phyloP scores from a whole-genome alignment of 176 grass and related monocot species.

The Coix lacrymajobi region DNA sequence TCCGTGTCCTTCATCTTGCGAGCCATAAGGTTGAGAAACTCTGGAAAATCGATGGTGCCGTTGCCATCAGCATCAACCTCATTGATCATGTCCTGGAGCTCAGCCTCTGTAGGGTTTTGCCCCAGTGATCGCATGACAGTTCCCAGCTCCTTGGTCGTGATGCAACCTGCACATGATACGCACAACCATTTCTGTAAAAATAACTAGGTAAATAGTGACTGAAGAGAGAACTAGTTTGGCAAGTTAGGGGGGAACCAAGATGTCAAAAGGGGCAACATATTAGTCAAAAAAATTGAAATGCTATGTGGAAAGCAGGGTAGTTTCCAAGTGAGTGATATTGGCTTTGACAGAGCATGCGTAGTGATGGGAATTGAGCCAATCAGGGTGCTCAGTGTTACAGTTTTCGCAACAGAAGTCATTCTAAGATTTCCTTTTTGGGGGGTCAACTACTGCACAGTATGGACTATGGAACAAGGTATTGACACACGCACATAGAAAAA shows the following conservation, averaged over 20 bases:
- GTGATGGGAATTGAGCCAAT: not conserved
- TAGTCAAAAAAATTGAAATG: not conserved
- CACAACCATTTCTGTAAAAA: not conserved
- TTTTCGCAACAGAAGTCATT: not conserved
- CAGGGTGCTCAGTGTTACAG: not conserved
- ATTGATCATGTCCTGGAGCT: constrained; percentile 97
- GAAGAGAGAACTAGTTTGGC: not conserved
- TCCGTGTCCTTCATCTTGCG: constrained; percentile 98
- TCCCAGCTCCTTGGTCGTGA: constrained; percentile 93
- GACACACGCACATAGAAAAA: not conserved
- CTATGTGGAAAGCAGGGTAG: not conserved
- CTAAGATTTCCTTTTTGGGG: not conserved
- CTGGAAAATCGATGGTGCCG: constrained; percentile 84
- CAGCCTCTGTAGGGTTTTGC: constrained; percentile 91
- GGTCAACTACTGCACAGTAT: not conserved
- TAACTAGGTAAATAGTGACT: not conserved
- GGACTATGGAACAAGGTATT: not conserved
- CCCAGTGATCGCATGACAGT: constrained; percentile 90
- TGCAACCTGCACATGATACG: constrained; percentile 56
- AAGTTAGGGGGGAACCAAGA: not conserved
- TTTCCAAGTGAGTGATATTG: not conserved
- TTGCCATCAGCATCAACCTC: constrained; percentile 89
- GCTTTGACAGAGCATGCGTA: not conserved
- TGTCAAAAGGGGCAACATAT: not conserved
- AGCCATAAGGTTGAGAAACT: constrained; percentile 91